A percentile compares a stretch with the other conserved stretches of the same genome.
These are phyloP conservation scores for Skeletonema grethae DNA, from an alignment of 108 stramenopile species.

Conservation along the genomic window DNA sequence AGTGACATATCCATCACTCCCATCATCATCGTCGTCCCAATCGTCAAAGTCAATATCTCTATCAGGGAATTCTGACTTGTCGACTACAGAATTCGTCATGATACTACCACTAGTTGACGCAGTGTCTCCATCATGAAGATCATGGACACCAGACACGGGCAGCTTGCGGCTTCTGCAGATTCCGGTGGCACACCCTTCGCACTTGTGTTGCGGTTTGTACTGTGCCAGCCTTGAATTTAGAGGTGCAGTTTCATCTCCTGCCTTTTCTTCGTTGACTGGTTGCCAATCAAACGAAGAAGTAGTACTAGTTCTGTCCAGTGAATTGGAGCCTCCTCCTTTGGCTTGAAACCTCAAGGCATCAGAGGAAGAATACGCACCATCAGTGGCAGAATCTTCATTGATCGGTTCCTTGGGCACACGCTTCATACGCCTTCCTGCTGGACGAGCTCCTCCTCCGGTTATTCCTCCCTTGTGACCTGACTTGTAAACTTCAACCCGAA, in stretches of 20 bases:
- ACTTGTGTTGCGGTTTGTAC: conserved; percentile 27
- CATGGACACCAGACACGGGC: conserved; percentile 37
- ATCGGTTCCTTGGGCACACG: conserved; percentile 42
- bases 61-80: conserved; percentile 45
- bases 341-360: conserved; percentile 27
- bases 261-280: not conserved
- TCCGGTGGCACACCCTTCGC: conserved; percentile 40
- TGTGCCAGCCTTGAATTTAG: not conserved
- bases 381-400: conserved; percentile 19
- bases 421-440: conserved; percentile 34
- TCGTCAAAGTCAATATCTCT: conserved; percentile 43
- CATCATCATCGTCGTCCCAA: conserved; percentile 41
- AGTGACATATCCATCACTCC: conserved; percentile 18
- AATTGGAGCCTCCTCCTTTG: conserved; percentile 16
- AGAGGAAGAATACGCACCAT: conserved; percentile 2
- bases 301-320: not conserved
- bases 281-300: conserved; percentile 24
- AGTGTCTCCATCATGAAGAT: conserved; percentile 46
- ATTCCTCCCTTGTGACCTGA: conserved; percentile 31
- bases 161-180: conserved; percentile 31
- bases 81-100: conserved; percentile 37
- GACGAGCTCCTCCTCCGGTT: conserved; percentile 27
- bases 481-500: conserved; percentile 38
- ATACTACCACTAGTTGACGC: conserved; percentile 41
- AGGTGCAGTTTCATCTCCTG: conserved; percentile 3